Evolutionary conservation across 345 rosid genomes (phyloP).

Genomic region (Arabidopsis arenosa): DNA sequence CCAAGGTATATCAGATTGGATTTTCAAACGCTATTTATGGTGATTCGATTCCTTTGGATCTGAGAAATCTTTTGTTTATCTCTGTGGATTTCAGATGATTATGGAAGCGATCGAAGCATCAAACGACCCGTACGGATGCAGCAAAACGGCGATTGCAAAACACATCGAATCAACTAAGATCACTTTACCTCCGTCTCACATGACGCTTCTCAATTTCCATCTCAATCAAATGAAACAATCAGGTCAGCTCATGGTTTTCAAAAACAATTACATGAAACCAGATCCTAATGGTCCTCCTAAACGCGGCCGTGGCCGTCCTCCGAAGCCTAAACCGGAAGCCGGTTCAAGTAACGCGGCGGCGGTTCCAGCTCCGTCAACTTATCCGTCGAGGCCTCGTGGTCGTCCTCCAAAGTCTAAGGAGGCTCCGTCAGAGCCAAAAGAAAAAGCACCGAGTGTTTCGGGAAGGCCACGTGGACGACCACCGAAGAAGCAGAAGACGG

Average conservation of each 20-base stretch:
- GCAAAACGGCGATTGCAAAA: constrained; percentile 61
- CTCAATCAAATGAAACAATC: constrained; percentile 67
- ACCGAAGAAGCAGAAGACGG: constrained; percentile 60
- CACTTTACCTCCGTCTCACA: constrained; percentile 65
- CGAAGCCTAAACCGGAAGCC: constrained; percentile 54
- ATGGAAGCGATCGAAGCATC: constrained; percentile 72
- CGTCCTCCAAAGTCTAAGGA: constrained; percentile 72
- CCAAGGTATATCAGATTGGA: constrained; percentile 38
- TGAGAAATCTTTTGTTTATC: neutral
- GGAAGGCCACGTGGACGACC: constrained; percentile 78
- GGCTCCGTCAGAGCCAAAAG: constrained; percentile 37
- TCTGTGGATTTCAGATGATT: constrained; percentile 56
- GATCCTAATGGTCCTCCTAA: constrained; percentile 78
- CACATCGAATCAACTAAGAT: constrained; percentile 65
- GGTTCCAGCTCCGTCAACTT: constrained; percentile 38
- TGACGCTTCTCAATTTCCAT: constrained; percentile 64
- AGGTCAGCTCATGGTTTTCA: constrained; percentile 64
- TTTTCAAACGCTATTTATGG: no score
- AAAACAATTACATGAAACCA: constrained; percentile 82
- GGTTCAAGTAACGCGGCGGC: constrained; percentile 21
- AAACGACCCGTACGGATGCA: constrained; percentile 58
- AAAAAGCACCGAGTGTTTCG: constrained; percentile 26
- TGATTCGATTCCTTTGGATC: neutral
- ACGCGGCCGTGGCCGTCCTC: constrained; percentile 94
- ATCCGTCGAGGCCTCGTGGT: constrained; percentile 71